Evolutionary conservation across 345 rosid species (phyloP), one percentile per base, ranked within the genome.

Genomic region (Melastoma malabathricum): DNA sequence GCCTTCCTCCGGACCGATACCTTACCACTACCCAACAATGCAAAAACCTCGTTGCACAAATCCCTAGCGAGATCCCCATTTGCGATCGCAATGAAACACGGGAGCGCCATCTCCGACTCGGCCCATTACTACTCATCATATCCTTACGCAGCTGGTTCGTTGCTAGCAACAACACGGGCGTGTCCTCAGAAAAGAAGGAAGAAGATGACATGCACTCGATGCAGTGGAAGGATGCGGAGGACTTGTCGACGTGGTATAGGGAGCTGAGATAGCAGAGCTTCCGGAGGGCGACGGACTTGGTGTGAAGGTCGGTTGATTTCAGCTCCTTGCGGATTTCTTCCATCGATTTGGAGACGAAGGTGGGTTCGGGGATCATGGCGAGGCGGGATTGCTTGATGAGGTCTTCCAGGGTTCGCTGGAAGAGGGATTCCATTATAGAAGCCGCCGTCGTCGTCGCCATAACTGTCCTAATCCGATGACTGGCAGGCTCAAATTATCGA

Each of bases 281-380:
- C 56, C 79, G 88, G 38, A 92, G 88, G 20, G 97, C 98, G 15
- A 66, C 56, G 54, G 98, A 81, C 72, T 92, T 92, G 62, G 88
- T 92, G 54, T 72, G 73, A 58, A 70, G 66, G 70, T 92, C 97
- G 18, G 95, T 87, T 44, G 76, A 67, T 56, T 79, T 92, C 70
- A 87, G 80, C 72, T 87, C 97, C n/a, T 81, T 74, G 10, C 94
- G 87, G 70, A 87, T 81, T 63, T 92, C 95, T 41, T 87, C 98
- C 46, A 82, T 18, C 25, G 78, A 69, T 67, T 72, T 82, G 57
- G 98, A 77, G 22, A 92, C 72, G 70, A 82, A 77, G 43, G 64
- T 43, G 27, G 85, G 71, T 18, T 82, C 89, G 39, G 65, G 71
- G 56, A 79, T 68, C 41, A 68, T 58, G 6, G 76, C 90, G 49